Base-by-base conservation (phyloP, 257 asterid genomes). In the Solanum etuberosum region DNA sequence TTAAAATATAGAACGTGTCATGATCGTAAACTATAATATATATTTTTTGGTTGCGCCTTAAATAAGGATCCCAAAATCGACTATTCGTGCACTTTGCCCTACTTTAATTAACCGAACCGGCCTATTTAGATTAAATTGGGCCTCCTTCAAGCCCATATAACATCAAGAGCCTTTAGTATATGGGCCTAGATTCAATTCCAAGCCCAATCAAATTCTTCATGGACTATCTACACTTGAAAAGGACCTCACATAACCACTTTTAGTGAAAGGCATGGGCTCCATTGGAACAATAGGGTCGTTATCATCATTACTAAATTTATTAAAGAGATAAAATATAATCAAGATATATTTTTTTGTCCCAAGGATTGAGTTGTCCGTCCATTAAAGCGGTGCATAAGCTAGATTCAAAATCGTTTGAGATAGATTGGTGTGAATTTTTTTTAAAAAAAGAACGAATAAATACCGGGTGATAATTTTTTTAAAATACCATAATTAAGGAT, bases 221-320 rank as follows among this genome's bases (percentile, higher is more conserved):
- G 18, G 83, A 37, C 83, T 37, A 63, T 83, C 14, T 16, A 23
- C 38, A 23, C 25, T 13, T 21, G 76, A 59, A 35, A 83, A 83
- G 86, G 77, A 83, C 86, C 34, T 34, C 37, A 83, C 73, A 57
- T 6, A 54, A 34, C 65, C 73, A 35, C 70, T 59, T 83, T 59
- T 7, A n/a, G 40, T 61, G 86, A 59, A 59, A 10, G 76, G 37
- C 15, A 83, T 61, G 86, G 86, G 54, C 77, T 5, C 54, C 57
- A 46, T 46, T 46, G 57, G 57, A 13, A 68, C 16, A 29, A 14
- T 68, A 68, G 6, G 6, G 4, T 29, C 11, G 23, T 31, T 29
- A 31, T 15, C 6, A 9, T 68, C n/a, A 68, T 29, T 29, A 68
- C 1, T 68, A 7, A 15, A 68, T 18, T 68, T 29, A 4, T 68